Evolutionary conservation across 2,329 filamentous ascomycete species (phyloP), one percentile per base, ranked within the genome.

Genomic region (Botryotinia calthae): DNA sequence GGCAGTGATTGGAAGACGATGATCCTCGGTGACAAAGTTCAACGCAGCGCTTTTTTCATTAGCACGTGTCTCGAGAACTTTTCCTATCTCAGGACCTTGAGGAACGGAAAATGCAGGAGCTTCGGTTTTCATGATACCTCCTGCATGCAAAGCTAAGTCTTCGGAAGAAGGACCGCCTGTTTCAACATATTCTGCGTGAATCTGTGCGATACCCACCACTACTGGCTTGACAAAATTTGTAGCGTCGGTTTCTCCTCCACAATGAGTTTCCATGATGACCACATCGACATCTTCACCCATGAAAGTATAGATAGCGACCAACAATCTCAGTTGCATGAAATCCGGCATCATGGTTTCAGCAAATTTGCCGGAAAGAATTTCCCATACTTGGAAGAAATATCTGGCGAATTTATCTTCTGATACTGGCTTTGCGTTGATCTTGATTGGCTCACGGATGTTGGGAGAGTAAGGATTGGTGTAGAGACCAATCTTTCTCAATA

Each of bases 111-210:
- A 90, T 1, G 88, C 88, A n/a, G 86, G 84, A 28, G 84, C 83
- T 1, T 87, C 87, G 0, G 78, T 70, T 81, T 92, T 92, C 82
- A 92, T 89, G 72, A 93, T 90, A 1, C 90, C 90, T 0, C 88
- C 87, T 81, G 92, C 93, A 81, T 93, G 89, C 90, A 90, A 92
- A 0, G 90, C 89, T 75, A 93, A 91, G 80, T 88, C 85, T 62
- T 87, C 86, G 10, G 91, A 81, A 0, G 88, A 89, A 28, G 85
- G 81, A 4, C 90, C 90, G 3, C 92, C 84, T 42, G 85, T 84
- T 58, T 84, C 84, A 62, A 91, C 85, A 76, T 93, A 90, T 77
- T 93, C 90, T 74, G 92, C 87, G 20, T 88, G 89, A 25, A 93
- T 83, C 37, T 88, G 86, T 63, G 86, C 89, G 72, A 93, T 87